phyloP scores from a whole-genome alignment of 1,139 yeast genomes.

The Candida sp. region DNA sequence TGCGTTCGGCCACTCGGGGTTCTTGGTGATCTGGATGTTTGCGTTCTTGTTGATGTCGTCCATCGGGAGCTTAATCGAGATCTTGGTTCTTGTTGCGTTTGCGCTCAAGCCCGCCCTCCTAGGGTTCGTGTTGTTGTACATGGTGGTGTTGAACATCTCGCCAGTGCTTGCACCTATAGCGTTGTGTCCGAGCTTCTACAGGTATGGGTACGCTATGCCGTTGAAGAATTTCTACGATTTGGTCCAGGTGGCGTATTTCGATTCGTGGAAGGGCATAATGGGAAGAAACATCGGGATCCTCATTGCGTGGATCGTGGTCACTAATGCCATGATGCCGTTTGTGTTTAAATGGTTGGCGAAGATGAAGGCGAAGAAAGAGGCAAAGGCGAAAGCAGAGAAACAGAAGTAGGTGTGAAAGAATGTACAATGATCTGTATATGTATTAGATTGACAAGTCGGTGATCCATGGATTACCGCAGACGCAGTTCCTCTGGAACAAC shows the following conservation, averaged over 20 bases:
- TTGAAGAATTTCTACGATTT: slow-evolving; percentile 50
- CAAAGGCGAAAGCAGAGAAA: not conserved
- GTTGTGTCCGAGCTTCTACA: slow-evolving; percentile 47
- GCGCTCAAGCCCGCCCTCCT: slow-evolving; percentile 44
- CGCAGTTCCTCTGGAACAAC: slow-evolving; percentile 76
- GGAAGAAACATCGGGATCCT: slow-evolving; percentile 53
- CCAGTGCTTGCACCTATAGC: slow-evolving; percentile 54
- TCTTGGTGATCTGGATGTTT: slow-evolving; percentile 65
- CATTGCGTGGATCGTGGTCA: slow-evolving; percentile 48
- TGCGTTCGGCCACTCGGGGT: slow-evolving; percentile 56
- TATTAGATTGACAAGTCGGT: not conserved
- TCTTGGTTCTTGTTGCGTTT: slow-evolving; percentile 39
- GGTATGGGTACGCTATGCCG: slow-evolving; percentile 59
- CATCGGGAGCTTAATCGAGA: slow-evolving; percentile 55
- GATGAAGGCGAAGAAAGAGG: slow-evolving; percentile 19
- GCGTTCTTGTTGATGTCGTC: slow-evolving; percentile 51
- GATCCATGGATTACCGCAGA: slow-evolving; percentile 71
- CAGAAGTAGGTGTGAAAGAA: not conserved
- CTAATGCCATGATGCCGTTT: slow-evolving; percentile 44
- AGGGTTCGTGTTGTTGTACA: slow-evolving; percentile 52
- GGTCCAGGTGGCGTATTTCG: slow-evolving; percentile 47
- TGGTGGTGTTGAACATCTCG: slow-evolving; percentile 48
- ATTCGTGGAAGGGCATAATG: slow-evolving; percentile 48
- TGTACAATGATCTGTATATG: not conserved
- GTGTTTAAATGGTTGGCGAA: slow-evolving; percentile 28